Evolutionary conservation across 192 early-diverging fungal species (phyloP).

Genomic region (Coemansia sp.): DNA sequence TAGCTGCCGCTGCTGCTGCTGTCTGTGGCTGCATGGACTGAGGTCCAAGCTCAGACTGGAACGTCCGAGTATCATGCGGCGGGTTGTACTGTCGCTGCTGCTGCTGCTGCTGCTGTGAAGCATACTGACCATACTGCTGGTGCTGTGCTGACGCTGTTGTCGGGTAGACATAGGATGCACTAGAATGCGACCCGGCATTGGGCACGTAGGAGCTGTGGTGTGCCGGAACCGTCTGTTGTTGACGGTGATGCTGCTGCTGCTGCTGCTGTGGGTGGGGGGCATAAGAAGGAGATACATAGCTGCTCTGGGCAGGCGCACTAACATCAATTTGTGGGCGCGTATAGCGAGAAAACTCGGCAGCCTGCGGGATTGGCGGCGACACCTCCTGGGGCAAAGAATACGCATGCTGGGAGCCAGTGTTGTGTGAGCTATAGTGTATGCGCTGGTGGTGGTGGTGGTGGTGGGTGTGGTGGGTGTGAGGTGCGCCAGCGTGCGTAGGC

Average conservation of each 20-base stretch:
- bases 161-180: constrained; percentile 17
- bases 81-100: constrained; percentile 15
- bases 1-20: constrained; percentile 8
- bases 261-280: constrained; percentile 10
- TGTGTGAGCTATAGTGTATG: constrained; percentile 2
- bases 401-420: not conserved
- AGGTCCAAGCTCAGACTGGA: constrained; percentile 6
- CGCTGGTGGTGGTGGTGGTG: constrained; percentile 1
- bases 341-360: constrained; percentile 22
- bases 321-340: constrained; percentile 11
- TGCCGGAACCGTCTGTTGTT: constrained; percentile 3
- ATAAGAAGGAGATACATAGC: constrained; percentile 10
- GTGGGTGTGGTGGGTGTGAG: constrained; percentile 2
- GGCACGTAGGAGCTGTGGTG: constrained; percentile 4
- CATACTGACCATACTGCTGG: constrained; percentile 21
- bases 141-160: constrained; percentile 4
- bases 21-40: constrained; percentile 5
- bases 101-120: constrained; percentile 20
- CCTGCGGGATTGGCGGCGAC: constrained; percentile 13
- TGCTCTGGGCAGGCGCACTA: constrained; percentile 1
- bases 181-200: not conserved
- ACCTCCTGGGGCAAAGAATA: constrained; percentile 5
- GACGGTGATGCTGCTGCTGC: constrained; percentile 13
- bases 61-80: constrained; percentile 14
- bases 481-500: constrained; percentile 3